Base-by-base conservation (phyloP, 768 basidiomycete genomes). In the Lactarius indigo region DNA sequence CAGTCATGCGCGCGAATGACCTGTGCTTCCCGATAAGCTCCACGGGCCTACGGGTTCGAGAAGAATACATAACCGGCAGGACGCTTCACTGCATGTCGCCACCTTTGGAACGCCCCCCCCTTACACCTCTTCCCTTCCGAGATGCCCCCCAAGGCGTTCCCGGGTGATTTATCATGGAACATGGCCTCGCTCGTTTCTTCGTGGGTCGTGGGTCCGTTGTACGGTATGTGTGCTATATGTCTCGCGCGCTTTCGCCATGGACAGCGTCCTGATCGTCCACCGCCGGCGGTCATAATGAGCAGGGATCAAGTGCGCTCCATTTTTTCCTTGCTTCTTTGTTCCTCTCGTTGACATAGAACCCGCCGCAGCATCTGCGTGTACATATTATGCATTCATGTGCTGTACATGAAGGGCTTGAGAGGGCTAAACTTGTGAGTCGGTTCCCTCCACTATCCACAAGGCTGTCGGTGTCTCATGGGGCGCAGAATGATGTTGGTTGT, bases 131-230 rank as follows among this genome's bases (percentile, higher is more conserved):
- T 20, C 20, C 33, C 26, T n/a, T 10, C 28, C 20, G 37, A 52
- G 12, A 61, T 66, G 59, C 65, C 65, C 18, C 65, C 65, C n/a
- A 56, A 35, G 8, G 44, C 61, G 18, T 65, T 61, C 54, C 28
- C 59, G 20, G 60, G 65, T n/a, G 65, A 66, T 17, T 3, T 57
- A 35, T n/a, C 61, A 50, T 62, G 56, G 60, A 35, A 26, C 35
- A 23, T 18, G 56, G 9, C 56, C 3, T 0, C 15, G 2, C 47
- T 66, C 20, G 4, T 63, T 52, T 57, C 56, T 26, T 33, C 28
- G 1, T 66, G 65, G 65, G 26, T 57, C 6, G 61, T 66, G 10
- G 65, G 65, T 31, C 61, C 65, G 30, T 47, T 66, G 15, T 66
- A 63, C 7, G 65, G 65, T 66, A 47, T 23, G 65, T 57, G 33